Percentiles rank a stretch among this genome's conserved stretches.
These are phyloP conservation scores for Globisporangium cylindrosporum DNA, from an alignment of 352 stramenopile genomes.

Conservation along the genomic window DNA sequence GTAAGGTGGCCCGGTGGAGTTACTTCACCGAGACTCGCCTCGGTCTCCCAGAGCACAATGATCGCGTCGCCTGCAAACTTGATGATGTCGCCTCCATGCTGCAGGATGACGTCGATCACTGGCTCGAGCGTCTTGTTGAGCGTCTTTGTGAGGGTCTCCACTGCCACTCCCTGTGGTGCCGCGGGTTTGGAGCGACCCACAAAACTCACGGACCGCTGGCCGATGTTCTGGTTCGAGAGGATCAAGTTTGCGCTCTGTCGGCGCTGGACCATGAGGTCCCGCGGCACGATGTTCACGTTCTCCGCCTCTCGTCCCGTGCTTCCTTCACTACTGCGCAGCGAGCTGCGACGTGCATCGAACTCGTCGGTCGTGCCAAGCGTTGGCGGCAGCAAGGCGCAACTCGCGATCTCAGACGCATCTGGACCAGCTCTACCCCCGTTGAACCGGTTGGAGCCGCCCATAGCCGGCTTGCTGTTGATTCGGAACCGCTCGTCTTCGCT, in stretches of 20 bases:
- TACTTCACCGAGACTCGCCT: slow-evolving; percentile 32
- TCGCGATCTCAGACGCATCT: not conserved
- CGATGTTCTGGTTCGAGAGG: slow-evolving; percentile 18
- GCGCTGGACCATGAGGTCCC: slow-evolving; percentile 13
- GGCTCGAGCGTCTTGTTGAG: slow-evolving; percentile 79
- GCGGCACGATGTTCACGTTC: slow-evolving; percentile 22
- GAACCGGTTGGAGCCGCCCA: not conserved
- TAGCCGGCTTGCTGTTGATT: slow-evolving; percentile 23
- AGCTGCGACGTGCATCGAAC: not conserved
- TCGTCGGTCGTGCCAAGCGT: not conserved
- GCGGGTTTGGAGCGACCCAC: slow-evolving; percentile 46
- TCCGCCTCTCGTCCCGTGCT: slow-evolving; percentile 11
- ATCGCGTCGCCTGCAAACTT: slow-evolving; percentile 82
- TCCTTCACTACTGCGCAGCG: slow-evolving; percentile 5
- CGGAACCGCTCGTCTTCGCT: slow-evolving; percentile 54
- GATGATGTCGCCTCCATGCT: slow-evolving; percentile 77
- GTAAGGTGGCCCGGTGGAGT: slow-evolving; percentile 47
- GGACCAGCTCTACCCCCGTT: not conserved
- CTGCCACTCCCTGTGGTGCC: slow-evolving; percentile 52
- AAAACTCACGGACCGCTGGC: slow-evolving; percentile 36
- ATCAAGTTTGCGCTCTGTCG: slow-evolving; percentile 12
- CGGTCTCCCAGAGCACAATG: slow-evolving; percentile 81
- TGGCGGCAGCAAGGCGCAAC: not conserved
- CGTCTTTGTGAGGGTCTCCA: slow-evolving; percentile 70
- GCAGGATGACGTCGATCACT: slow-evolving; percentile 74